Evolutionary conservation across 2,329 filamentous ascomycete genomes (phyloP), one percentile per base, ranked within the genome.

Genomic region (Mariannaea elegans): DNA sequence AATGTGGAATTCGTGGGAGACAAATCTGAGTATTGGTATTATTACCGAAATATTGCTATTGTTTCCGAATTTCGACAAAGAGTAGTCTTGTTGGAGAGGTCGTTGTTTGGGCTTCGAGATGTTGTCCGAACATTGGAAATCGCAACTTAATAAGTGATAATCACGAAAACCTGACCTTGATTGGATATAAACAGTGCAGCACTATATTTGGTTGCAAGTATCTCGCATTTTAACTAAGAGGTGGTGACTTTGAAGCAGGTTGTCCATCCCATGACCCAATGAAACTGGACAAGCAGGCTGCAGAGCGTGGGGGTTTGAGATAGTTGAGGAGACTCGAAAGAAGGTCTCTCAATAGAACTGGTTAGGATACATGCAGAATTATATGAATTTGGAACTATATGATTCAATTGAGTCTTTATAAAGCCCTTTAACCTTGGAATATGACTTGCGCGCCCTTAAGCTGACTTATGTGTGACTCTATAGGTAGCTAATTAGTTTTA

Each of bases 301-400:
- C 12, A 13, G 36, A 10, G 27, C 13, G 49, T 49, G 49, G 49
- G 50, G 50, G 31, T 46, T 53, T 12, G 23, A 50, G 38, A 42
- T 24, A 13, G 34, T 13, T n/a, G 23, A 21, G n/a, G 4, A 39
- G 34, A 38, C 23, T 32, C 6, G 36, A 31, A 14, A 14, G 18
- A 39, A 39, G 36, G 8, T 23, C 6, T 6, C 10, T 44, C 27
- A 32, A 52, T 27, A 23, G 34, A 52, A 44, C 16, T 27, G 19
- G 12, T 8, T 19, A 44, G 14, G 41, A 16, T 7, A 19, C 24
- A 44, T 18, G 19, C 18, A 24, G 21, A n/a, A 16, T n/a, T 24
- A 19, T 27, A n/a, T 8, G 14, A 23, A 41, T 13, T 21, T 3
- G 18, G 3, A 3, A 23, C 18, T 13, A 13, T 10, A 13, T 21